Evolutionary conservation across 164 flowering plant species (phyloP).

Genomic region (Chloranthus sessilifolius): DNA sequence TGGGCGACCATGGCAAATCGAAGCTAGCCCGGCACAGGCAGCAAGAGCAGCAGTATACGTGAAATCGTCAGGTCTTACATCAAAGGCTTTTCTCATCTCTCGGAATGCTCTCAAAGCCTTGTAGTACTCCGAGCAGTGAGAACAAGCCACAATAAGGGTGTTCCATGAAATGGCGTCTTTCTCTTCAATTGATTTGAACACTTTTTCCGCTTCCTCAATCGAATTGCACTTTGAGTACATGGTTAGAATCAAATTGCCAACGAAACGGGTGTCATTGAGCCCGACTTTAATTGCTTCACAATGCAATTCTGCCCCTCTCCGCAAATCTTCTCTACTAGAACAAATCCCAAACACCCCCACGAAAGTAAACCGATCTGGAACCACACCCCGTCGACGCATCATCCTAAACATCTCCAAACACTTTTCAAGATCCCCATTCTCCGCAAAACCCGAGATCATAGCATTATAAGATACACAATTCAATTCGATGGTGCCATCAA

Average conservation of each 20-base stretch:
- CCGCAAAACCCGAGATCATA: slow-evolving; percentile 51
- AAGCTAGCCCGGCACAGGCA: slow-evolving; percentile 53
- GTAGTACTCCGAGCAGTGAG: slow-evolving; percentile 40
- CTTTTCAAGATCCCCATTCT: slow-evolving; percentile 29
- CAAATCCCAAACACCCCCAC: slow-evolving; percentile 43
- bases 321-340: slow-evolving; percentile 20
- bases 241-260: slow-evolving; percentile 57
- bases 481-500: slow-evolving; percentile 11
- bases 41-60: slow-evolving; percentile 57
- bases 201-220: slow-evolving; percentile 41
- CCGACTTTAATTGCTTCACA: slow-evolving; percentile 47
- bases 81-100: slow-evolving; percentile 29
- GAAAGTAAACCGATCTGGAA: slow-evolving; percentile 55
- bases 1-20: slow-evolving; percentile 45
- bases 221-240: slow-evolving; percentile 49
- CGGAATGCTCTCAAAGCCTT: slow-evolving; percentile 41
- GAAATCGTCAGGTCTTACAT: slow-evolving; percentile 44
- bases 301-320: slow-evolving; percentile 38
- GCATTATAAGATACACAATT: slow-evolving; percentile 53
- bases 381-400: slow-evolving; percentile 40
- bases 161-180: slow-evolving; percentile 75
- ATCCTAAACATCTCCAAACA: slow-evolving; percentile 41
- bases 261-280: slow-evolving; percentile 33
- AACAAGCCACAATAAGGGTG: slow-evolving; percentile 51
- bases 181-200: slow-evolving; percentile 37